Conservation (phyloP, 176 grass and related monocot genomes). For the Elaeis guineensis region DNA sequence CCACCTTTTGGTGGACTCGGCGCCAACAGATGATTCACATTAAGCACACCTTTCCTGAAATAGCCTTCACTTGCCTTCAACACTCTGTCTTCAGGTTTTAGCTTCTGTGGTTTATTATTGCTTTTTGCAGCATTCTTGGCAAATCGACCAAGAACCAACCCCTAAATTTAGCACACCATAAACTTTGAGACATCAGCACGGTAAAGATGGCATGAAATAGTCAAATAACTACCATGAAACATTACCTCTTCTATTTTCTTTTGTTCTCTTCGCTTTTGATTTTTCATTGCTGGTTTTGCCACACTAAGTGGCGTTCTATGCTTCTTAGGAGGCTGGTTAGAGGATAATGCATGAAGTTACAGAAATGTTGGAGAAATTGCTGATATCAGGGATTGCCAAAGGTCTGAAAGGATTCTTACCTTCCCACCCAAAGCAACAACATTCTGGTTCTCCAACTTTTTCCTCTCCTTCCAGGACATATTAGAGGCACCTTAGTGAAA, state of each 20-base stretch:
- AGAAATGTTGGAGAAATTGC: background rate
- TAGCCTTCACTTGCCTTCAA: constrained; percentile 61
- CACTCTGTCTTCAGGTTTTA: constrained; percentile 51
- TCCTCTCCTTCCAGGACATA: constrained; percentile 71
- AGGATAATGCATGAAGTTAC: background rate
- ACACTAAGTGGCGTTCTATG: constrained; percentile 69
- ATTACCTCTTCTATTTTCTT: constrained; percentile 81
- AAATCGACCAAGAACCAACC: constrained; percentile 58
- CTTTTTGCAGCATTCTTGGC: constrained; percentile 33
- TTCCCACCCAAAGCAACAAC: constrained; percentile 72
- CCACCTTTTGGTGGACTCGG: constrained; percentile 36
- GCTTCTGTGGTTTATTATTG: constrained; percentile 34
- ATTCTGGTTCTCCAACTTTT: constrained; percentile 67
- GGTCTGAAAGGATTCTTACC: no score
- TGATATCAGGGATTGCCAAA: no score
- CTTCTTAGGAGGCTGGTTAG: constrained; percentile 61
- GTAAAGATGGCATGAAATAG: background rate
- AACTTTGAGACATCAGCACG: no score
- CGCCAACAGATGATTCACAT: constrained; percentile 69
- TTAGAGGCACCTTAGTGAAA: constrained; percentile 53
- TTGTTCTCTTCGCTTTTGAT: constrained; percentile 49
- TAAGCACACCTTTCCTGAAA: constrained; percentile 84
- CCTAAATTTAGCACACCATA: constrained; percentile 25
- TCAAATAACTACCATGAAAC: background rate
- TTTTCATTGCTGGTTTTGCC: constrained; percentile 81